phyloP scores from a whole-genome alignment of 164 flowering plant genomes.

The Euptelea pleiosperma region DNA sequence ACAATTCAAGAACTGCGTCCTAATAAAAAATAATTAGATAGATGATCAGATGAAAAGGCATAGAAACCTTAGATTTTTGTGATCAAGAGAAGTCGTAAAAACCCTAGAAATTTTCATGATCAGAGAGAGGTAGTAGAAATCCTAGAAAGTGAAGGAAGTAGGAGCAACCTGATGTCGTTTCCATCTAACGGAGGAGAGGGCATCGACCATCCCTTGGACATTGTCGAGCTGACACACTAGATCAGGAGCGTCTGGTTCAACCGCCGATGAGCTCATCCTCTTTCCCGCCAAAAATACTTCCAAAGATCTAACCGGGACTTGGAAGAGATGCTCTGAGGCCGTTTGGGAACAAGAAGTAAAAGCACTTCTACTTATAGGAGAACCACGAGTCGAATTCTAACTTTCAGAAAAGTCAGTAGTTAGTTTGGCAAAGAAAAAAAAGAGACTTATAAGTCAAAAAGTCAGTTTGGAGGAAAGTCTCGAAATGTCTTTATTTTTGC shows the following conservation, averaged over 20 bases:
- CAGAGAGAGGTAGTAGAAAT: neutral
- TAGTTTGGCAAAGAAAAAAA: no score
- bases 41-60: neutral
- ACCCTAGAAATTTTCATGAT: conserved; percentile 22
- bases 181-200: conserved; percentile 91
- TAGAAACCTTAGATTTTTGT: conserved; percentile 14
- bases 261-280: conserved; percentile 53
- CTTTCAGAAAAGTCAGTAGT: no score
- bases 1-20: conserved; percentile 85
- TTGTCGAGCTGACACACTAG: conserved; percentile 77
- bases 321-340: no score
- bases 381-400: no score
- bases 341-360: no score
- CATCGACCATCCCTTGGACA: conserved; percentile 88
- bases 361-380: no score
- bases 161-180: conserved; percentile 70
- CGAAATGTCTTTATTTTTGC: no score
- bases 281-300: conserved; percentile 45
- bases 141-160: neutral
- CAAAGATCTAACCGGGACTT: no score
- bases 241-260: conserved; percentile 49
- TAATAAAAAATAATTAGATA: no score
- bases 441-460: no score
- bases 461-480: no score
- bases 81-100: neutral